phyloP scores from a whole-genome alignment of 208 protist species.

The Naegleria lovaniensis region DNA sequence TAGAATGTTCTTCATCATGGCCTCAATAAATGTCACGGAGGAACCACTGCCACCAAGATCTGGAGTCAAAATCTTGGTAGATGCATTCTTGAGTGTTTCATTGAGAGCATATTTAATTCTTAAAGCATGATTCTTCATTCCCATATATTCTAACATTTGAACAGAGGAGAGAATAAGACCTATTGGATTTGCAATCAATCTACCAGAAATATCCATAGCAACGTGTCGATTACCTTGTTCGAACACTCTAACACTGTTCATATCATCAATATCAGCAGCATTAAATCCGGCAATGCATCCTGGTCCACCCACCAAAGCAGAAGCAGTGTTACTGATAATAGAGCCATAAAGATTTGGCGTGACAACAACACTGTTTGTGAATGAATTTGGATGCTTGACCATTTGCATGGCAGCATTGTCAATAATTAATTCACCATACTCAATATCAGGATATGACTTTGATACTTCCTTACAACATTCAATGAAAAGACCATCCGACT shows the following conservation, averaged over 20 bases:
- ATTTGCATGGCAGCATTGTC: conserved; percentile 45
- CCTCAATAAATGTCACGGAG: not conserved
- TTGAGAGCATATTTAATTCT: conserved; percentile 6
- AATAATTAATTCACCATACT: conserved; percentile 47
- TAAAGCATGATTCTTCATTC: not conserved
- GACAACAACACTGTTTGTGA: conserved; percentile 17
- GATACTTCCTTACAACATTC: conserved; percentile 47
- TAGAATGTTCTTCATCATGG: not conserved
- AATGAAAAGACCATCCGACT: conserved; percentile 50
- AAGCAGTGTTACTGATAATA: conserved; percentile 21
- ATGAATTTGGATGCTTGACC: conserved; percentile 22
- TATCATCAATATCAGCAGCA: not conserved
- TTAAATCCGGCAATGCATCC: not conserved
- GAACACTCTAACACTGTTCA: not conserved
- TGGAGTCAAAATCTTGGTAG: not conserved
- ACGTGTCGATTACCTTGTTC: conserved; percentile 3
- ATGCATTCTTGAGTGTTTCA: not conserved
- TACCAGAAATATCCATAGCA: not conserved
- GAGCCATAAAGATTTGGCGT: conserved; percentile 25
- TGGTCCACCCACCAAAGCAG: not conserved
- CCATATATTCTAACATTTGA: not conserved
- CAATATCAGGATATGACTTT: conserved; percentile 45
- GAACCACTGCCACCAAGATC: not conserved
- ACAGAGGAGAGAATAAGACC: not conserved
- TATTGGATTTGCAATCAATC: not conserved